These are phyloP conservation scores for Oryza longistaminata DNA, from an alignment of 176 grass and related monocot genomes.

Conservation along the genomic window DNA sequence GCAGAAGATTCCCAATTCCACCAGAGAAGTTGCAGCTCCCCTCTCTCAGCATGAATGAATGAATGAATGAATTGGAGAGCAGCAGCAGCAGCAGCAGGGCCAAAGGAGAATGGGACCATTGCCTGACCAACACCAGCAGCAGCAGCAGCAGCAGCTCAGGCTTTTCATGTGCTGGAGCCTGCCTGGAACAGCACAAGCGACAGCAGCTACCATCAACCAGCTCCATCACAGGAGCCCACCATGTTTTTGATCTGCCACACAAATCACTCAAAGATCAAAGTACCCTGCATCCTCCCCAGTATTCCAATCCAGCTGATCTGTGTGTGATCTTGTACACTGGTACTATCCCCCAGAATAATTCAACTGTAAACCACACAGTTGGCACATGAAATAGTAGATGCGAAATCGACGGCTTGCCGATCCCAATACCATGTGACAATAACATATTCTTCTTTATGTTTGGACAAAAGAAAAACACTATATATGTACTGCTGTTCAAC, in stretches of 20 bases:
- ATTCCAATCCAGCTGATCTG: neutral
- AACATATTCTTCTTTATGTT: neutral
- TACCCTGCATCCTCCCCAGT: conserved; percentile 22
- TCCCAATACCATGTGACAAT: neutral
- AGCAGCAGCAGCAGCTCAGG: conserved; percentile 5
- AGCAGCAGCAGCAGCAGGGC: neutral
- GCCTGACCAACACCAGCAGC: conserved; percentile 30
- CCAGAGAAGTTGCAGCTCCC: conserved; percentile 33
- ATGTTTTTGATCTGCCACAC: conserved; percentile 19
- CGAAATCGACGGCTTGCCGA: neutral
- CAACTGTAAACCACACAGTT: neutral
- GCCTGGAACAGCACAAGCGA: conserved; percentile 27
- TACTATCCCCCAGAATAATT: neutral
- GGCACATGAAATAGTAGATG: conserved; percentile 2
- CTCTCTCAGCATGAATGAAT: neutral
- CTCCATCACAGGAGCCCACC: conserved; percentile 24
- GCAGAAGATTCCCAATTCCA: neutral
- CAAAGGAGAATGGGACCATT: neutral
- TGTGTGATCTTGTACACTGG: conserved; percentile 7
- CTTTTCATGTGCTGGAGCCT: conserved; percentile 39
- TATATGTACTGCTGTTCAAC: neutral
- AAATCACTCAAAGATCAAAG: conserved; percentile 19
- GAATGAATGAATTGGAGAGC: neutral
- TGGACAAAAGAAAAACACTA: neutral
- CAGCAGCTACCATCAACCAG: conserved; percentile 27